Evolutionary conservation across 2,329 filamentous ascomycete species (phyloP).

Genomic region (Fusarium albosuccineum): DNA sequence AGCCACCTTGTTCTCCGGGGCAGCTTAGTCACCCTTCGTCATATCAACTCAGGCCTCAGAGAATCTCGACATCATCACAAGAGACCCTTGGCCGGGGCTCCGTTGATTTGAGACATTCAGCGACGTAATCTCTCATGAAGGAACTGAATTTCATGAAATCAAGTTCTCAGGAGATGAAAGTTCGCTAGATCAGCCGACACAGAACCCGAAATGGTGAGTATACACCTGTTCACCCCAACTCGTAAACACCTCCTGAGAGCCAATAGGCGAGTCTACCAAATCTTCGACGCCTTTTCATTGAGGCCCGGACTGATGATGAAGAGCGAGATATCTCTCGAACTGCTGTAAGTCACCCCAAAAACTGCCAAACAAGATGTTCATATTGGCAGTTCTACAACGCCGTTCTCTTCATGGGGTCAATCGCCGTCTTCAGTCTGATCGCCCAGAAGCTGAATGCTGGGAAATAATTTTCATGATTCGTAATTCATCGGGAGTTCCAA

Average conservation of each 20-base stretch:
- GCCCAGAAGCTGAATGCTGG: constrained; percentile 84
- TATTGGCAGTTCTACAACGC: constrained; percentile 90
- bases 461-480: constrained; percentile 45
- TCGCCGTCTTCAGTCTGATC: constrained; percentile 92
- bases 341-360: constrained; percentile 69
- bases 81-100: background rate
- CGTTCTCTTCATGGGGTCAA: constrained; percentile 95
- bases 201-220: constrained; percentile 36
- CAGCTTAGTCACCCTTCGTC: constrained; percentile 41
- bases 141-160: background rate
- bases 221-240: background rate
- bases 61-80: constrained; percentile 21
- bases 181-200: background rate
- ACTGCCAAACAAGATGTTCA: constrained; percentile 14
- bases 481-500: background rate
- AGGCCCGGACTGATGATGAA: constrained; percentile 91
- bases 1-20: background rate
- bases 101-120: background rate
- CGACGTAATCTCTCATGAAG: background rate
- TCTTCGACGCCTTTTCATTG: constrained; percentile 94
- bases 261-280: constrained; percentile 86
- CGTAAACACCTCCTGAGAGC: constrained; percentile 9
- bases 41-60: background rate
- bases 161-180: background rate
- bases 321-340: constrained; percentile 94